Evolutionary conservation across 2,329 filamentous ascomycete species (phyloP).

Genomic region (Fusarium denticulatum): DNA sequence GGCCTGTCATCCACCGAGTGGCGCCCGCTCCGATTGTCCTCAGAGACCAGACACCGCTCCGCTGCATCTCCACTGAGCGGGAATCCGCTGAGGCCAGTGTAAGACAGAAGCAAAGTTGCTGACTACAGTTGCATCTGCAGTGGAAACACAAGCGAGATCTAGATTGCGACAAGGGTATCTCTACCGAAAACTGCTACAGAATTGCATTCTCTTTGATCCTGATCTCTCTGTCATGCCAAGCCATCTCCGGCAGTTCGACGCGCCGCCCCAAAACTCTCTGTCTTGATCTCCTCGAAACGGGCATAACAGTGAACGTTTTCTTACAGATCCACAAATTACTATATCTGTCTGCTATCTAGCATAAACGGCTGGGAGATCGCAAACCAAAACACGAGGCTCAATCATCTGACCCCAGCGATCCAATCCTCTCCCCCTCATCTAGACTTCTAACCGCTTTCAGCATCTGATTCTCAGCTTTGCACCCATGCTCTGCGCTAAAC

Average conservation of each 20-base stretch:
- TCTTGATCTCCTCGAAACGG: constrained; percentile 15
- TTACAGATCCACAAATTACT: constrained; percentile 18
- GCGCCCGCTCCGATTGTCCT: constrained; percentile 19
- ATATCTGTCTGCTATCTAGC: constrained; percentile 8
- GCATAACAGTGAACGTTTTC: constrained; percentile 11
- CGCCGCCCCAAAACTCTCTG: not conserved
- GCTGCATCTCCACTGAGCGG: constrained; percentile 25
- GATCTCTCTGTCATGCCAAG: not conserved
- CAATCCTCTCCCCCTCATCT: not conserved
- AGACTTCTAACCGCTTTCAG: constrained; percentile 15
- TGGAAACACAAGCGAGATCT: not conserved
- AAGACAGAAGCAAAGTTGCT: constrained; percentile 4
- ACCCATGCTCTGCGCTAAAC: constrained; percentile 21
- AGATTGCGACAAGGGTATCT: not conserved
- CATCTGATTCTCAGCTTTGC: constrained; percentile 36
- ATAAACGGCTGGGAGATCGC: not conserved
- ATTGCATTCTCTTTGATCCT: constrained; percentile 12
- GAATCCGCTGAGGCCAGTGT: constrained; percentile 3
- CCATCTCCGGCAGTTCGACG: constrained; percentile 17
- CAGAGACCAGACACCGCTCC: constrained; percentile 26
- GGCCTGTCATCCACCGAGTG: constrained; percentile 1
- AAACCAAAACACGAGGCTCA: not conserved
- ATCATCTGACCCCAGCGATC: constrained; percentile 11
- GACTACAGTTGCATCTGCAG: not conserved
- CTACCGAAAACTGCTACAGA: constrained; percentile 13